Percentiles rank a stretch among this genome's conserved stretches.
These are phyloP conservation scores for Marasmius sp. DNA, from an alignment of 1,284 basidiomycete species.

Conservation along the genomic window DNA sequence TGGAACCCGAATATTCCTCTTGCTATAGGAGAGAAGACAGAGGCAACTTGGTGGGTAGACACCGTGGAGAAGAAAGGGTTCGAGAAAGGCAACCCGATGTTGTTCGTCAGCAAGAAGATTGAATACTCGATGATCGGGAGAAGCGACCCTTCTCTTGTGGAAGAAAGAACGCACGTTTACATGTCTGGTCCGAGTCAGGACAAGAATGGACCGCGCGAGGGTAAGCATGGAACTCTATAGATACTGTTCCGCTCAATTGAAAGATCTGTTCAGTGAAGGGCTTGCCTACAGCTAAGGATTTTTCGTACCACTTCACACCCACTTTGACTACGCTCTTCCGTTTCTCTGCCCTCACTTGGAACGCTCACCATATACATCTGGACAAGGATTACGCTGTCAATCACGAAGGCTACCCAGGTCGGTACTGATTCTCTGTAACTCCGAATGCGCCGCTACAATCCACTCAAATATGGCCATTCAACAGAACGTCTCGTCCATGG, in stretches of 20 bases:
- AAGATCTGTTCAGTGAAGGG: constrained; percentile 38
- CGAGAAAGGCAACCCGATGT: constrained; percentile 57
- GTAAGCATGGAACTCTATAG: constrained; percentile 28
- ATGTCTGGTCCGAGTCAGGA: constrained; percentile 32
- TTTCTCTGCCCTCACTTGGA: constrained; percentile 83
- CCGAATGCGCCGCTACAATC: neutral
- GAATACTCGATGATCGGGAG: constrained; percentile 43
- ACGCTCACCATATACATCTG: constrained; percentile 73
- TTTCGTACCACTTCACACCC: constrained; percentile 66
- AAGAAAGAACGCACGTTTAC: constrained; percentile 79
- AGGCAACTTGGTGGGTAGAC: constrained; percentile 49
- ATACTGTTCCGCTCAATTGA: neutral
- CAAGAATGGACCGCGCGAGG: constrained; percentile 34
- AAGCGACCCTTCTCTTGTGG: constrained; percentile 49
- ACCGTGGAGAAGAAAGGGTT: constrained; percentile 70
- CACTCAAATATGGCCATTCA: neutral
- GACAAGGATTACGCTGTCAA: constrained; percentile 68
- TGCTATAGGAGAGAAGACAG: constrained; percentile 53
- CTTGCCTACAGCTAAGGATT: constrained; percentile 51
- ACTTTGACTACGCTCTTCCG: constrained; percentile 75
- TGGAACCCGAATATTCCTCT: constrained; percentile 58
- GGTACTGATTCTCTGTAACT: constrained; percentile 16
- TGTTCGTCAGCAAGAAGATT: constrained; percentile 76
- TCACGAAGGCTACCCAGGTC: constrained; percentile 75
- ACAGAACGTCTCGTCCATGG: constrained; percentile 81